Evolutionary conservation across 2,329 filamentous ascomycete species (phyloP).

Genomic region (Mariannaea elegans): DNA sequence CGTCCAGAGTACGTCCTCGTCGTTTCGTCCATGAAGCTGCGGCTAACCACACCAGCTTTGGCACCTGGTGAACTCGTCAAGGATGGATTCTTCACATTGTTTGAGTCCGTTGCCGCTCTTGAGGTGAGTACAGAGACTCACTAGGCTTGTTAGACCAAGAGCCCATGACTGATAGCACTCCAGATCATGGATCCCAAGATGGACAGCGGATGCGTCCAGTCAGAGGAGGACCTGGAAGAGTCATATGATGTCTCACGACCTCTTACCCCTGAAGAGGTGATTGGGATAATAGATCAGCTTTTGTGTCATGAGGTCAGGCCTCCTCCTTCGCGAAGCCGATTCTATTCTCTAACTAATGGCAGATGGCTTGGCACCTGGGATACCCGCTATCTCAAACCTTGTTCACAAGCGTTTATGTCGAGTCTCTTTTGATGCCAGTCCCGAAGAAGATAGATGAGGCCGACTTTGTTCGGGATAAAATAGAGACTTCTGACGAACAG

Average conservation of each 20-base stretch:
- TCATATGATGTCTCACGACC: constrained; percentile 77
- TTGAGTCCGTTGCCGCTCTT: constrained; percentile 89
- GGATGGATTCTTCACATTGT: constrained; percentile 92
- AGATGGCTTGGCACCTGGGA: constrained; percentile 98
- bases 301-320: constrained; percentile 80
- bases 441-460: constrained; percentile 72
- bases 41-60: constrained; percentile 65
- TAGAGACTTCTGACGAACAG: constrained; percentile 44
- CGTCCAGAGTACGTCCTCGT: constrained; percentile 56
- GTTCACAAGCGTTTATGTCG: constrained; percentile 91
- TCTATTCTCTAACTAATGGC: constrained; percentile 10
- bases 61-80: constrained; percentile 86
- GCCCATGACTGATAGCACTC: neutral
- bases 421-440: constrained; percentile 78
- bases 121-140: constrained; percentile 80
- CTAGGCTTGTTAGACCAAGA: constrained; percentile 82
- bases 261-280: constrained; percentile 78
- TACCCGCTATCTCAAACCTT: constrained; percentile 94
- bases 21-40: neutral
- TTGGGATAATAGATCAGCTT: constrained; percentile 95
- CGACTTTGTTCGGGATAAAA: constrained; percentile 61
- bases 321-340: neutral
- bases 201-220: constrained; percentile 88
- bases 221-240: constrained; percentile 84
- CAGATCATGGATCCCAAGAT: constrained; percentile 99